Evolutionary conservation across 495 filamentous ascomycete species (phyloP), one percentile per base, ranked within the genome.

Genomic region (Zalerion maritima): DNA sequence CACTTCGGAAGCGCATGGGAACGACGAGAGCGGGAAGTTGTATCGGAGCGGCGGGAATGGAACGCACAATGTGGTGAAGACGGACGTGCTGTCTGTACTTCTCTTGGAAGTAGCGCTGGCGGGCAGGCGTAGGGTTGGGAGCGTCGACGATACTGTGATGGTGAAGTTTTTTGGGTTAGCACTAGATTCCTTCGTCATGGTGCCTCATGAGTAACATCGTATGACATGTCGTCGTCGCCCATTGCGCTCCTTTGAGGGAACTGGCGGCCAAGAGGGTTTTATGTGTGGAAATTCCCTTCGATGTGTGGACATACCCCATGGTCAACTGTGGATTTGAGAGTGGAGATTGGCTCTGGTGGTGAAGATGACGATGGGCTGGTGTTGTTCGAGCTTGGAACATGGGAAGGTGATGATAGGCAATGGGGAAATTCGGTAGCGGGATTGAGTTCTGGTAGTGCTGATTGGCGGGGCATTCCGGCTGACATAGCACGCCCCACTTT

Each of bases 31-130:
- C 16, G 26, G 20, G 14, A 10, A 26, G 27, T 4, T 14, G 4
- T n/a, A 23, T 8, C 21, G 13, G 19, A 18, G 36, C 6, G 26
- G 21, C 32, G 23, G 25, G 9, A 13, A 24, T 8, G 16, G 5
- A 5, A 71, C 78, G 58, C 54, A 92, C 85, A 63, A 91, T 84
- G 54, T 69, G 69, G 84, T 84, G 93, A 55, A 84, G 61, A 51
- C 85, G 73, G 43, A 74, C 62, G 48, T 82, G 60, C 28, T 51
- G 41, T 14, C 48, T 75, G 55, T 81, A 79, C 43, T 86, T 72
- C 27, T 67, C 60, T 62, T 92, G 84, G 64, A 83, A 87, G 24
- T 78, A 56, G 39, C 72, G 65, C 68, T 94, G 85, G 58, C 82
- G 78, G 52, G 77, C 55, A 19, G 75, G 81, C 46, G 93, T 85